Conservation (phyloP, 768 basidiomycete species). For the Leccinum subtestaceum region DNA sequence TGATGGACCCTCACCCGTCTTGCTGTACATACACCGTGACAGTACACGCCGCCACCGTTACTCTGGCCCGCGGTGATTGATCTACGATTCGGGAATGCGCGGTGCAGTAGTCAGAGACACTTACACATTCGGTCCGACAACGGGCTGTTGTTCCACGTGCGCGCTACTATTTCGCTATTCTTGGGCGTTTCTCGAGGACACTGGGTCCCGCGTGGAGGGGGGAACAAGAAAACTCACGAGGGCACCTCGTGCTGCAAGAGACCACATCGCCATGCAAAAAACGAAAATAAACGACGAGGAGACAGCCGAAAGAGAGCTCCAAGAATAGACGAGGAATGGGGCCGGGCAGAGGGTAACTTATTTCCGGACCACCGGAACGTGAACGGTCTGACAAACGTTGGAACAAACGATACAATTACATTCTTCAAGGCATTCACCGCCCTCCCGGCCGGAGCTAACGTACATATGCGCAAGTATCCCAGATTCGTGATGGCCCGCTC, state of each 20-base stretch:
- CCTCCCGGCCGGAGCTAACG: not conserved
- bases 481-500: slow-evolving; percentile 2
- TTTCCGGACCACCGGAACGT: not conserved
- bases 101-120: not conserved
- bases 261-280: not conserved
- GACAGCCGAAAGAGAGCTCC: not conserved
- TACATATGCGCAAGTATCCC: slow-evolving; percentile 1
- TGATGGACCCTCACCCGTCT: no score
- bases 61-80: not conserved
- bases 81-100: not conserved
- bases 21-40: no score
- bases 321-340: not conserved
- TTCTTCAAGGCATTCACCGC: not conserved
- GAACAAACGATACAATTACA: not conserved
- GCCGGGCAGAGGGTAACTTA: not conserved
- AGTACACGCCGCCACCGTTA: no score
- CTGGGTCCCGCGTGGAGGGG: not conserved
- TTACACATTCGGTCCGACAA: not conserved
- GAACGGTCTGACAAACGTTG: not conserved
- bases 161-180: not conserved
- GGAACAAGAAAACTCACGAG: not conserved
- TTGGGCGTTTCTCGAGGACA: not conserved
- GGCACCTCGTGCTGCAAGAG: not conserved
- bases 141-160: not conserved
- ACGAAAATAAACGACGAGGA: not conserved